phyloP scores from a whole-genome alignment of 1,284 basidiomycete species.

The Apiotrichum siamense region DNA sequence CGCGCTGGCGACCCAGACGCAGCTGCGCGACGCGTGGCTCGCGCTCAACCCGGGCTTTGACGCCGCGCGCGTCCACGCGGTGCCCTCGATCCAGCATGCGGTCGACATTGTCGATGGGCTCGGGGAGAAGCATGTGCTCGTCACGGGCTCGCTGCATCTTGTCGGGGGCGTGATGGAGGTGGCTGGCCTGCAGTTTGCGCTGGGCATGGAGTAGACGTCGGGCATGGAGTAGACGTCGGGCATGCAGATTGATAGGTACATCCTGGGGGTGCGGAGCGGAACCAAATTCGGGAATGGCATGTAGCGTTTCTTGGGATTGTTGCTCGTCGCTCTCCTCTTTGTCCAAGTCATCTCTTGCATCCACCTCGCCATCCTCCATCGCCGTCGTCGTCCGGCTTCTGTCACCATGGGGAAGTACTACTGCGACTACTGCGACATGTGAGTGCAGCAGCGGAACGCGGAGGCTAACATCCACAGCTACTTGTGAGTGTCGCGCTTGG shows the following conservation, averaged over 20 bases:
- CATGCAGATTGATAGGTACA: background rate
- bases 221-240: background rate
- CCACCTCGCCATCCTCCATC: conserved; percentile 1
- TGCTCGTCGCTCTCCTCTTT: background rate
- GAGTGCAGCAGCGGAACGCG: background rate
- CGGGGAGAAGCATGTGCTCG: conserved; percentile 57
- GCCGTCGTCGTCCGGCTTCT: background rate
- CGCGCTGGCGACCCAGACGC: conserved; percentile 66
- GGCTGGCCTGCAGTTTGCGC: conserved; percentile 60
- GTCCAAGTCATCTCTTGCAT: conserved; percentile 1
- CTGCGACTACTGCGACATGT: conserved; percentile 53
- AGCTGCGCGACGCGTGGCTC: conserved; percentile 69
- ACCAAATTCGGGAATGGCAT: background rate
- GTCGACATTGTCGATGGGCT: conserved; percentile 55
- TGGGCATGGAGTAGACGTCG: conserved; percentile 37
- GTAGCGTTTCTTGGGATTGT: no score
- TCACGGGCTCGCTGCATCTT: conserved; percentile 88
- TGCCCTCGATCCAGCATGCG: conserved; percentile 85
- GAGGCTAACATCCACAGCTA: conserved; percentile 51
- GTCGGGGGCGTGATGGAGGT: conserved; percentile 93
- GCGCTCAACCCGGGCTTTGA: conserved; percentile 60
- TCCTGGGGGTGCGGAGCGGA: background rate
- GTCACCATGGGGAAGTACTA: conserved; percentile 48
- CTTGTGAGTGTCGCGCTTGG: conserved; percentile 22
- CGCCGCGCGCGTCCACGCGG: conserved; percentile 60